A percentile compares a stretch with the other conserved stretches of the same genome.
These are phyloP conservation scores for Balamuthia mandrillaris DNA, from an alignment of 208 protist genomes.

Conservation along the genomic window DNA sequence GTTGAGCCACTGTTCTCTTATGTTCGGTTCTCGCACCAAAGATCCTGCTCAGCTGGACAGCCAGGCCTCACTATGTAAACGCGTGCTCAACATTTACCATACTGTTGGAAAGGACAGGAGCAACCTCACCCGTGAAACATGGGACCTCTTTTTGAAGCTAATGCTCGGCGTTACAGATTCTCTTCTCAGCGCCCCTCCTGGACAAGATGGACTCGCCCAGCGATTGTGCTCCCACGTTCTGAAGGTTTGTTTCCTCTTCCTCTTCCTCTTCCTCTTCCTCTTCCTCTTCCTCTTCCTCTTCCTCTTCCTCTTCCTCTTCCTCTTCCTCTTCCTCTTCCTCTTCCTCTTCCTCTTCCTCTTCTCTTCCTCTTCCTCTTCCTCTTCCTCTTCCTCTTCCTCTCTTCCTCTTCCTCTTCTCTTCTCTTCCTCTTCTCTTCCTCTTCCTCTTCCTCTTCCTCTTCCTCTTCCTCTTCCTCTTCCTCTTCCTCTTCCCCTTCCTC, in stretches of 20 bases:
- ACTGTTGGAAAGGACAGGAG: neutral
- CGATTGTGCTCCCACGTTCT: conserved; percentile 12
- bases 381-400: neutral
- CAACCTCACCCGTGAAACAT: neutral
- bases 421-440: neutral
- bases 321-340: neutral
- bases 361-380: neutral
- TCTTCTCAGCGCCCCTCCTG: neutral
- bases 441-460: neutral
- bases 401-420: neutral
- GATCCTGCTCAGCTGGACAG: neutral
- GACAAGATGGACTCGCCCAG: conserved; percentile 36
- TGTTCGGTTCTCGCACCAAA: conserved; percentile 2
- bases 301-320: neutral
- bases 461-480: neutral
- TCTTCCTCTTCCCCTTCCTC: neutral
- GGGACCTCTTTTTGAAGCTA: conserved; percentile 46
- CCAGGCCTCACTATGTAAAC: conserved; percentile 43
- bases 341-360: neutral
- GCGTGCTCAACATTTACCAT: conserved; percentile 43
- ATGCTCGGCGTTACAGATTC: conserved; percentile 45
- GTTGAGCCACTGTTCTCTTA: conserved; percentile 5
- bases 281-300: neutral
- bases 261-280: neutral
- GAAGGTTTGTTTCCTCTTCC: neutral